These are phyloP conservation scores for Chalaropsis thielavioides DNA, from an alignment of 2,329 filamentous ascomycete species.

Conservation along the genomic window DNA sequence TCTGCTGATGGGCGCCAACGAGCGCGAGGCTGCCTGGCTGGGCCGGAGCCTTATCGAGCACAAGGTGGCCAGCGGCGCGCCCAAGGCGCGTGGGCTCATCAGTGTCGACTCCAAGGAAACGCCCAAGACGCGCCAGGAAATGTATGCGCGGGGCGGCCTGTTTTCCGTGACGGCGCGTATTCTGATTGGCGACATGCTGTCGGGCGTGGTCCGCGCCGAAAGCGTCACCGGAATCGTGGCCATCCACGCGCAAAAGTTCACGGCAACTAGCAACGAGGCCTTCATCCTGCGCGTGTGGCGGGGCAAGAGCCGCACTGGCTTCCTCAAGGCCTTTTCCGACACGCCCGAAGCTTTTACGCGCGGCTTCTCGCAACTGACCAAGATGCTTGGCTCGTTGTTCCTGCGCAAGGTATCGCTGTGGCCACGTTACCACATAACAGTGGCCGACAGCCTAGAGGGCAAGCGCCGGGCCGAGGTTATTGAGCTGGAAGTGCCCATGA, in stretches of 20 bases:
- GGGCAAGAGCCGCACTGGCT: conserved; percentile 85
- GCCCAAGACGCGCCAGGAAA: conserved; percentile 78
- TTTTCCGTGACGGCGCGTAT: conserved; percentile 95
- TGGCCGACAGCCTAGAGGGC: conserved; percentile 79
- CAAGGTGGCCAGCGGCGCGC: conserved; percentile 57
- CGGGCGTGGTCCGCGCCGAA: conserved; percentile 64
- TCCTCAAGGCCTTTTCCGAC: conserved; percentile 92
- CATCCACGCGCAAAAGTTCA: conserved; percentile 73
- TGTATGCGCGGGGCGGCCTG: conserved; percentile 79
- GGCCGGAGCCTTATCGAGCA: conserved; percentile 93
- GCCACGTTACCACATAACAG: conserved; percentile 83
- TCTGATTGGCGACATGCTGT: conserved; percentile 81
- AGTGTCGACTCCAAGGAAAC: conserved; percentile 92
- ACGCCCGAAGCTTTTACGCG: conserved; percentile 79
- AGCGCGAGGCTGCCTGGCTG: conserved; percentile 92
- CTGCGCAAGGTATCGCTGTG: conserved; percentile 77
- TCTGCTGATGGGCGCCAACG: conserved; percentile 74
- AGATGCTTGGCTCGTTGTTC: conserved; percentile 86
- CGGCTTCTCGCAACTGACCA: conserved; percentile 75
- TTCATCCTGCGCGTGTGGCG: conserved; percentile 90
- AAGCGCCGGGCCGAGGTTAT: conserved; percentile 92
- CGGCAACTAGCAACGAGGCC: conserved; percentile 79
- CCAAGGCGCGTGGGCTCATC: conserved; percentile 66
- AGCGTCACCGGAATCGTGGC: conserved; percentile 77
- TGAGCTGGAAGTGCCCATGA: conserved; percentile 92